A percentile compares a stretch with the other conserved stretches of the same genome.
phyloP scores from a whole-genome alignment of 306 rosid genomes.

The barrel medic (Medicago truncatula) region DNA sequence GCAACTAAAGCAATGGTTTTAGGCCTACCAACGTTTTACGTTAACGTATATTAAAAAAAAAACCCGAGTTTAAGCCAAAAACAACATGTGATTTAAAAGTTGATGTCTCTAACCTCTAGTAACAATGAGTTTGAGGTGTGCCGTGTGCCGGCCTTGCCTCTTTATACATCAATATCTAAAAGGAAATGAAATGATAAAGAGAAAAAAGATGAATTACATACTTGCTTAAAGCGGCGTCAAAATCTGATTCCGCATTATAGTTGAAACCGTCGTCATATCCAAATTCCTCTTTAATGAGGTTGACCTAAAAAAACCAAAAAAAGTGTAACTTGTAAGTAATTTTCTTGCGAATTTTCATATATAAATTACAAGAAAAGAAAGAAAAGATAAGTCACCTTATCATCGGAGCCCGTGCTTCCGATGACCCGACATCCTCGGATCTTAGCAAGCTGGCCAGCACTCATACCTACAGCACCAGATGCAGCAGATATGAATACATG shows the following conservation, averaged over 20 bases:
- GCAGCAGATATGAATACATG: slow-evolving; percentile 72
- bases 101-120: not conserved
- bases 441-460: slow-evolving; percentile 72
- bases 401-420: slow-evolving; percentile 64
- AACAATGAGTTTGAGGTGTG: not conserved
- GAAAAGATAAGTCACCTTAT: slow-evolving; percentile 45
- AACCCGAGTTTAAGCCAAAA: too few species aligned
- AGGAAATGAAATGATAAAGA: not conserved
- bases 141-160: too few species aligned
- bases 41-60: too few species aligned
- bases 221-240: slow-evolving; percentile 65
- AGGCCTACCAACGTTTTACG: not conserved
- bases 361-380: not conserved
- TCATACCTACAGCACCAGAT: slow-evolving; percentile 69
- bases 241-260: slow-evolving; percentile 62
- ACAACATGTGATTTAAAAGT: not conserved
- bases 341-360: too few species aligned
- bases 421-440: slow-evolving; percentile 66
- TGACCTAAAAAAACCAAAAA: slow-evolving; percentile 49
- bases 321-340: not conserved
- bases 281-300: slow-evolving; percentile 66
- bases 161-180: not conserved
- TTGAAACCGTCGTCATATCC: slow-evolving; percentile 79
- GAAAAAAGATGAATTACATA: not conserved
- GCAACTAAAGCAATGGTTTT: not conserved